A percentile compares a stretch with the other conserved stretches of the same genome.
phyloP scores from a whole-genome alignment of 139 green algal species.

The Closterium sp. region DNA sequence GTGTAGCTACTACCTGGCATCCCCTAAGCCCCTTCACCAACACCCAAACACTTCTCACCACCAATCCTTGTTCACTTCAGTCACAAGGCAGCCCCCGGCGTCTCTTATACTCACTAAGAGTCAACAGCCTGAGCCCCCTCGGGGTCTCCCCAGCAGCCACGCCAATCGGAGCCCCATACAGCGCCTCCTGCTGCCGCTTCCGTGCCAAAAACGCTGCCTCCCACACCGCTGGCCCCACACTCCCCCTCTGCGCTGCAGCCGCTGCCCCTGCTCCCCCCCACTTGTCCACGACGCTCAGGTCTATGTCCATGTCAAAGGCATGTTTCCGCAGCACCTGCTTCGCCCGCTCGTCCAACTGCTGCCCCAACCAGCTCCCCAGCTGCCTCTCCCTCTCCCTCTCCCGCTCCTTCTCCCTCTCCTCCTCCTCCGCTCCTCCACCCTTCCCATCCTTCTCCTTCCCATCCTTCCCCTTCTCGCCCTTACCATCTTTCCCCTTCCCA shows the following conservation, averaged over 20 bases:
- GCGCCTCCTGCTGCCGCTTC: slow-evolving; percentile 31
- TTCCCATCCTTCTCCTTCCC: not conserved
- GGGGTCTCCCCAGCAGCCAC: not conserved
- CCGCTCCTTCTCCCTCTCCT: not conserved
- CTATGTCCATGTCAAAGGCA: slow-evolving; percentile 39
- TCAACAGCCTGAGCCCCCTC: not conserved
- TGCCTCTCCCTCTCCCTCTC: slow-evolving; percentile 10
- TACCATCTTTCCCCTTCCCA: not conserved
- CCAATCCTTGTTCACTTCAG: not conserved
- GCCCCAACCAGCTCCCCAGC: slow-evolving; percentile 6
- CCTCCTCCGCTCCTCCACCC: slow-evolving; percentile 11
- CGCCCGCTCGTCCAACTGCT: slow-evolving; percentile 12
- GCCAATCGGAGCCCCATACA: slow-evolving; percentile 12
- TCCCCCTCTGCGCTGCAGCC: not conserved
- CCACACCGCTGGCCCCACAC: not conserved
- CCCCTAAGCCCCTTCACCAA: no score
- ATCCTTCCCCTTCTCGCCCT: not conserved
- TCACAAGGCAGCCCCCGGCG: slow-evolving; percentile 35
- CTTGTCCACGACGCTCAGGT: slow-evolving; percentile 6
- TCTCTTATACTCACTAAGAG: slow-evolving; percentile 50
- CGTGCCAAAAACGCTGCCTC: slow-evolving; percentile 28
- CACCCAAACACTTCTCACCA: no score
- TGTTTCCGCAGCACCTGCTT: slow-evolving; percentile 7
- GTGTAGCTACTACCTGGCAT: no score
- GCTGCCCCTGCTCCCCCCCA: slow-evolving; percentile 9